Evolutionary conservation across 352 stramenopile species (phyloP), one percentile per base, ranked within the genome.

Genomic region (Phytopythium helicoides): DNA sequence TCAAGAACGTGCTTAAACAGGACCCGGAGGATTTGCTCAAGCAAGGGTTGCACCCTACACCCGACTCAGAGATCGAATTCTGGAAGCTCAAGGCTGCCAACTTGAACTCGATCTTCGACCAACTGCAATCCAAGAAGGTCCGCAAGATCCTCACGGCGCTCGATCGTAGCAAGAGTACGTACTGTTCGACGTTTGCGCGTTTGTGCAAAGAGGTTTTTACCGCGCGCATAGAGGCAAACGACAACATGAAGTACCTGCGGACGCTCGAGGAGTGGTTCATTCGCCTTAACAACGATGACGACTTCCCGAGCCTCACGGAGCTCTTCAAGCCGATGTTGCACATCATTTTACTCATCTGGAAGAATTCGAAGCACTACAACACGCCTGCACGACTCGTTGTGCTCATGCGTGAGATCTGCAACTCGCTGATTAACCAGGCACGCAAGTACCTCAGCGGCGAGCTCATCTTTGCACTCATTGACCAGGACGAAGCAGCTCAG

Each of bases 311-410:
- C 11, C 71, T 98, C 11, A 84, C 81, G 2, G 76, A 96, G 48
- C 72, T 98, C 18, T 99, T 99, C 76, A 99, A 98, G 70, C 97
- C 97, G n/a, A 98, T 98, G 76, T 72, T 99, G 15, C 96, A 99
- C 65, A 98, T 98, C 50, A 96, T 99, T 14, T 76, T 99, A 55
- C 71, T 99, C 19, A 99, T 99, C 58, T 99, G 97, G 97, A 99
- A 99, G 68, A 98, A 99, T 75, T 98, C 93, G 22, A 97, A 97
- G 68, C 89, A 98, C 71, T 99, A 99, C 87, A 99, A 99, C 71
- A 98, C 94, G 8, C 92, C 96, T 0, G 92, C 91, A 19, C 73
- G 96, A 1, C 81, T 99, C 31, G 96, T 99, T 1, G 94, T 99
- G 34, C 74, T 99, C 39, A 97, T 99, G 76, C 84, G 94, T 36